Base-by-base conservation (phyloP, 2,329 filamentous ascomycete species). In the Penicillium concentricum region DNA sequence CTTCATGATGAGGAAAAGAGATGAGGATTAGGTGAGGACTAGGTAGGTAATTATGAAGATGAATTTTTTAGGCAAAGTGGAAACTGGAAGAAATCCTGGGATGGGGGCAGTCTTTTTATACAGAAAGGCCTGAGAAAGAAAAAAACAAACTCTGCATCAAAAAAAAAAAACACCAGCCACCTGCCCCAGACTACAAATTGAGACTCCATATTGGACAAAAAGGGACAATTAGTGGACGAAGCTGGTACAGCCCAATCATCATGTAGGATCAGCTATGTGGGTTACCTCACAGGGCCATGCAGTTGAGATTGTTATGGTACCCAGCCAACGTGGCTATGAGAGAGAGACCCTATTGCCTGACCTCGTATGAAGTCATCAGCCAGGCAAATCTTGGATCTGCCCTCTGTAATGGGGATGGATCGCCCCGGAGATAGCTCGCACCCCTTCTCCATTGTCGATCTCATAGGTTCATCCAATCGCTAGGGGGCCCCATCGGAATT, bases 1-100 rank as follows among this genome's bases (percentile, higher is more conserved):
- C 70, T 72, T 73, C 71, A 73, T 73, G 38, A 30, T 37, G 34
- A 7, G 38, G 4, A 38, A 15, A 7, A 48, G 18, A n/a, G n/a
- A 13, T 35, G 22, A 46, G 30, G n/a, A 32, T n/a, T 26, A 20
- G 24, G 6, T 4, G 6, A 4, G 24, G 24, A n/a, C n/a, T 35
- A 20, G 28, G 18, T 26, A 9, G 16, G 15, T n/a, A 5, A n/a
- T n/a, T n/a, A n/a, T n/a, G 26, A 30, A 30, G 16, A 28, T 30
- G 41, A 42, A 16, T 41, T 28, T 45, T 34, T 46, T 5, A 35
- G 22, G 26, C 16, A 20, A 18, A 28, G 26, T 48, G 35, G 18
- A 30, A 52, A 43, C 24, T 39, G 20, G 38, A 30, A 43, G 26
- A 51, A 28, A 52, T 20, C 30, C 22, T 16, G 34, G 46, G 54